Percentiles rank a stretch among this genome's conserved stretches.
Evolutionary conservation across 2,329 filamentous ascomycete genomes (phyloP).

Genomic region (Aspergillus felis): DNA sequence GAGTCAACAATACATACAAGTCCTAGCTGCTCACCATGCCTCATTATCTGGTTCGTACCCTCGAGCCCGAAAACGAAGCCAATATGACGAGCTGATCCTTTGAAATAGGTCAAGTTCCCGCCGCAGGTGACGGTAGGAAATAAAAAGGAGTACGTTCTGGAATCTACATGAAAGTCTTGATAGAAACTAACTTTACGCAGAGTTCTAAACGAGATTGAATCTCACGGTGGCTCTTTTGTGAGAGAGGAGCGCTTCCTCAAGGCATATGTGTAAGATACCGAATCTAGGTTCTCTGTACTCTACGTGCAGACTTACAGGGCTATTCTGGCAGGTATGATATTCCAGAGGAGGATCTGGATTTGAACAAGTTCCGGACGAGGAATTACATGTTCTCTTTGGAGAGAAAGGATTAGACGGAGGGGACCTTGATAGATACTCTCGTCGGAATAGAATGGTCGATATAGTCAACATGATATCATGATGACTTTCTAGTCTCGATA

Average conservation of each 20-base stretch:
- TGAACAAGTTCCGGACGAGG: not conserved
- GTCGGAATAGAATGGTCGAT: not conserved
- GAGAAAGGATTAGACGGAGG: not conserved
- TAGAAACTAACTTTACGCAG: not conserved
- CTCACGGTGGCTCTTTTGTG: not conserved
- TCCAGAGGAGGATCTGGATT: not conserved
- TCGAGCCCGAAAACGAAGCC: not conserved
- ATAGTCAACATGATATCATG: not conserved
- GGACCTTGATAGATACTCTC: not conserved
- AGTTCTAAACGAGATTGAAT: not conserved
- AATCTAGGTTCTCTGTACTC: not conserved
- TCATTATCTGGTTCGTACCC: not conserved
- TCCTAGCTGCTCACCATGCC: not conserved
- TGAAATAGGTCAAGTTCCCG: not conserved
- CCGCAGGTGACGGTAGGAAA: not conserved
- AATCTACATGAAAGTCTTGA: not conserved
- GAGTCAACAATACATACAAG: not conserved
- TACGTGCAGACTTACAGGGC: not conserved
- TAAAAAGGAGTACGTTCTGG: not conserved
- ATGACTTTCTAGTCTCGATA: not conserved
- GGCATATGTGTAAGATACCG: not conserved
- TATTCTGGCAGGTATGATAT: not conserved
- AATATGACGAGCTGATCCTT: not conserved
- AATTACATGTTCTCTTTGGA: not conserved
- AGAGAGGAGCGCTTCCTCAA: not conserved